phyloP scores from a whole-genome alignment of 257 asterid species.

The Lavandula angustifolia region DNA sequence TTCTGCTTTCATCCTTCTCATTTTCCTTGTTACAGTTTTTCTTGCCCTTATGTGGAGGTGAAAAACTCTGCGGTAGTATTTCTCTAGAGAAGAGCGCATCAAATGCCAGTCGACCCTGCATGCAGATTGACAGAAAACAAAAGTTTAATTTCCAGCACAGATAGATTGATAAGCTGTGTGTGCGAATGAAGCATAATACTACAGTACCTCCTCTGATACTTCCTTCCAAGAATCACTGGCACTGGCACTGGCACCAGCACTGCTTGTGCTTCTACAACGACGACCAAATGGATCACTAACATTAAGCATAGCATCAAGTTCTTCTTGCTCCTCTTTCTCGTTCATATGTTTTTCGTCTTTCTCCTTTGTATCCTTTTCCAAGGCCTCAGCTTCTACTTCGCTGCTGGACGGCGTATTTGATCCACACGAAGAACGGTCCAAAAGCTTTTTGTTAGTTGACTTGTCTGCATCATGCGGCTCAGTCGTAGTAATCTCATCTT shows the following conservation, averaged over 20 bases:
- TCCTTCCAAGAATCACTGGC: conserved; percentile 80
- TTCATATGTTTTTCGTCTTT: conserved; percentile 52
- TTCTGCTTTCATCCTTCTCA: conserved; percentile 35
- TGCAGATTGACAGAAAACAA: conserved; percentile 18
- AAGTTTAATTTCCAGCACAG: conserved; percentile 16
- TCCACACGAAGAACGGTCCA: conserved; percentile 98
- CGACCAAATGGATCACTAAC: conserved; percentile 55
- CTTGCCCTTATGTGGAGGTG: conserved; percentile 53
- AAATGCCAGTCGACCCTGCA: conserved; percentile 91
- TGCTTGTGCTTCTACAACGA: conserved; percentile 61
- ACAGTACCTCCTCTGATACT: conserved; percentile 86
- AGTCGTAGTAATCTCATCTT: conserved; percentile 38
- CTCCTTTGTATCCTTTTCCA: conserved; percentile 54
- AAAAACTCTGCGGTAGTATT: conserved; percentile 88
- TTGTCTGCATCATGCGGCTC: conserved; percentile 52
- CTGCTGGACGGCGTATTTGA: conserved; percentile 98
- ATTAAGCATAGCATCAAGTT: conserved; percentile 45
- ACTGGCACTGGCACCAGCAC: conserved; percentile 36
- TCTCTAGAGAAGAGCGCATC: conserved; percentile 86
- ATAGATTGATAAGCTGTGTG: background rate
- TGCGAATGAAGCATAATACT: conserved; percentile 4
- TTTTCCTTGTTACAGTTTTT: conserved; percentile 33
- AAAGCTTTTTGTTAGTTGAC: conserved; percentile 60
- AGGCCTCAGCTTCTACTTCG: conserved; percentile 78
- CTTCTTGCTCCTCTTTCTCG: conserved; percentile 53